phyloP scores from a whole-genome alignment of 2,329 filamentous ascomycete species.

The Zymoseptoria brevis region DNA sequence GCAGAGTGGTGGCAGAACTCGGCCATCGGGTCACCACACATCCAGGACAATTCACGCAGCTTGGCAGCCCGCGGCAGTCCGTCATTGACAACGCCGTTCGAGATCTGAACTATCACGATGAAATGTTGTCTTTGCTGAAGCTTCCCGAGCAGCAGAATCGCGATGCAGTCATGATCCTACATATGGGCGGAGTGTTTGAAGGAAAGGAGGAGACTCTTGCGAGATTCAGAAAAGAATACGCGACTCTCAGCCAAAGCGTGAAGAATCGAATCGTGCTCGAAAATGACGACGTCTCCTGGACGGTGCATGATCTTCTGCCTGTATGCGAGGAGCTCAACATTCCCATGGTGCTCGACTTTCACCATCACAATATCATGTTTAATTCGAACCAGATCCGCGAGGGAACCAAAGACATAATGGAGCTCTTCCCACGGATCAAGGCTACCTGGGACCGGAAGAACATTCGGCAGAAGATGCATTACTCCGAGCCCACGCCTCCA shows the following conservation, averaged over 20 bases:
- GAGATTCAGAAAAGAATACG: slow-evolving; percentile 71
- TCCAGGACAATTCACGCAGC: slow-evolving; percentile 85
- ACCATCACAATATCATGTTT: slow-evolving; percentile 93
- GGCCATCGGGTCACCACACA: slow-evolving; percentile 85
- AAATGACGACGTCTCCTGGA: slow-evolving; percentile 90
- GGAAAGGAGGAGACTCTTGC: slow-evolving; percentile 73
- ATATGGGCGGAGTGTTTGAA: slow-evolving; percentile 86
- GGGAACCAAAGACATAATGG: slow-evolving; percentile 73
- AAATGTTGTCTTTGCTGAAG: slow-evolving; percentile 69
- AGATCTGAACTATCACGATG: slow-evolving; percentile 81
- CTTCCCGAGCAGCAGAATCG: slow-evolving; percentile 70
- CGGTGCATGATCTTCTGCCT: slow-evolving; percentile 82
- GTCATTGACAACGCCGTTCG: slow-evolving; percentile 71
- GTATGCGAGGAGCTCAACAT: slow-evolving; percentile 65
- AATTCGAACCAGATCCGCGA: slow-evolving; percentile 65
- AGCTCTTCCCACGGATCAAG: slow-evolving; percentile 66
- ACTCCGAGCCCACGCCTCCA: slow-evolving; percentile 70
- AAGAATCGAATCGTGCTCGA: slow-evolving; percentile 81
- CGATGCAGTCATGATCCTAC: slow-evolving; percentile 89
- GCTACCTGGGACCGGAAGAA: slow-evolving; percentile 76
- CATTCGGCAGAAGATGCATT: slow-evolving; percentile 95
- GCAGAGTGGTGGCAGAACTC: slow-evolving; percentile 65
- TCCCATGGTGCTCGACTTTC: slow-evolving; percentile 54
- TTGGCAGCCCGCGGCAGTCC: slow-evolving; percentile 70
- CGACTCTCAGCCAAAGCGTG: slow-evolving; percentile 55